Percentiles rank a stretch among this genome's conserved stretches.
phyloP scores from a whole-genome alignment of 306 rosid species.

The Medicago arabica region DNA sequence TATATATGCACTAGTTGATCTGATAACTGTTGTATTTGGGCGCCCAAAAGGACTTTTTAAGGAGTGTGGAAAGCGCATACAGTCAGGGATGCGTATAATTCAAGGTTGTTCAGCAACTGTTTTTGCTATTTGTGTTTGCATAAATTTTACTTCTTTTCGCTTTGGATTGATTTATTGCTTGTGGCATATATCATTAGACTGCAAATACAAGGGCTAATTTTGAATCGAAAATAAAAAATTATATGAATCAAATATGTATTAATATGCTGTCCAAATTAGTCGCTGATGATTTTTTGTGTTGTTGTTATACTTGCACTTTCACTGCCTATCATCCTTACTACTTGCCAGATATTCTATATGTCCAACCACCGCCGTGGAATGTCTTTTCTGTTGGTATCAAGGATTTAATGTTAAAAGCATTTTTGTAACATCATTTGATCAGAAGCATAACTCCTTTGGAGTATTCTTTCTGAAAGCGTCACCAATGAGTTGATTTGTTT shows the following conservation, averaged over 20 bases:
- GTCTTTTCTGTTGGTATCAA: constrained; percentile 28
- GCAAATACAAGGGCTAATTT: constrained; percentile 31
- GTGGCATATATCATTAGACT: constrained; percentile 14
- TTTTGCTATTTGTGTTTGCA: constrained; percentile 7
- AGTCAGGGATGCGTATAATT: constrained; percentile 78
- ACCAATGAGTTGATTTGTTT: constrained; percentile 31
- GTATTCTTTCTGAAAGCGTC: constrained; percentile 11
- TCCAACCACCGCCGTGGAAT: constrained; percentile 16
- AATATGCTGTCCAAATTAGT: constrained; percentile 30
- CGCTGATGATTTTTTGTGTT: constrained; percentile 17
- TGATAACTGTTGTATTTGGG: constrained; percentile 77
- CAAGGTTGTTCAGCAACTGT: constrained; percentile 59
- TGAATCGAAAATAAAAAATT: constrained; percentile 35
- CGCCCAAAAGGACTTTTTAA: constrained; percentile 96
- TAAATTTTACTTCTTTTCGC: constrained; percentile 31
- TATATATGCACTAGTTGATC: constrained; percentile 87
- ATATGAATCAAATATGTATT: constrained; percentile 26
- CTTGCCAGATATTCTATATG: constrained; percentile 17
- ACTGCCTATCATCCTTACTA: not conserved
- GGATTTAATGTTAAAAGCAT: constrained; percentile 34
- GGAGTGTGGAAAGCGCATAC: constrained; percentile 90
- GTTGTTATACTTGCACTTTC: constrained; percentile 28
- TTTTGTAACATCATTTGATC: constrained; percentile 27
- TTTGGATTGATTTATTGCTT: constrained; percentile 31
- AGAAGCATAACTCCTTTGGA: constrained; percentile 18